Evolutionary conservation across 2,329 filamentous ascomycete genomes (phyloP).

Genomic region (Aphanoascus verrucosus): DNA sequence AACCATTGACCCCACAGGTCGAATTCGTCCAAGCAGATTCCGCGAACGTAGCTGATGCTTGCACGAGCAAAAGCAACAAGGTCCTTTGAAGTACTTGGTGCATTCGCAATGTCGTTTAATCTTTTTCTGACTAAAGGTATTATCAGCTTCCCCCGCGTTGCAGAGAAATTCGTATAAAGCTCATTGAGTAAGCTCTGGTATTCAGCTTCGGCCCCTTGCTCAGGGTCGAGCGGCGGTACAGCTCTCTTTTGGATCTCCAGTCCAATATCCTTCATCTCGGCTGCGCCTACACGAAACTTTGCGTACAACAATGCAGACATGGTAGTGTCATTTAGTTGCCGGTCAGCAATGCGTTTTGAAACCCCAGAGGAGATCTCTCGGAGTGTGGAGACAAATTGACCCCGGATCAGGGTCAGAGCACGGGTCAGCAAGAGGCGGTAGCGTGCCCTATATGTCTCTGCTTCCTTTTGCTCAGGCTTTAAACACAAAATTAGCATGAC

Average conservation of each 20-base stretch:
- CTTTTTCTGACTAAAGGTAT: constrained; percentile 54
- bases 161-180: constrained; percentile 52
- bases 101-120: constrained; percentile 43
- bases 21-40: constrained; percentile 56
- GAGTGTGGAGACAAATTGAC: constrained; percentile 53
- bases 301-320: constrained; percentile 61
- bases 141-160: constrained; percentile 48
- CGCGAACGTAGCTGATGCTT: constrained; percentile 55
- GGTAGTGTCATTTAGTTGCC: constrained; percentile 60
- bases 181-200: constrained; percentile 57
- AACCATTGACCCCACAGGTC: constrained; percentile 59
- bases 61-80: constrained; percentile 54
- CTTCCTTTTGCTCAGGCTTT: constrained; percentile 72
- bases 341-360: constrained; percentile 52
- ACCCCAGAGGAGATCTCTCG: constrained; percentile 54
- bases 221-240: constrained; percentile 48
- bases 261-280: constrained; percentile 55
- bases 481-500: constrained; percentile 17
- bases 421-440: constrained; percentile 71
- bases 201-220: constrained; percentile 49
- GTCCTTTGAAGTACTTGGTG: constrained; percentile 51
- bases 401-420: constrained; percentile 55
- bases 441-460: constrained; percentile 73
- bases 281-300: constrained; percentile 57
- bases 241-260: constrained; percentile 58